Evolutionary conservation across 1,284 basidiomycete species (phyloP).

Genomic region (Tilletia horrida): DNA sequence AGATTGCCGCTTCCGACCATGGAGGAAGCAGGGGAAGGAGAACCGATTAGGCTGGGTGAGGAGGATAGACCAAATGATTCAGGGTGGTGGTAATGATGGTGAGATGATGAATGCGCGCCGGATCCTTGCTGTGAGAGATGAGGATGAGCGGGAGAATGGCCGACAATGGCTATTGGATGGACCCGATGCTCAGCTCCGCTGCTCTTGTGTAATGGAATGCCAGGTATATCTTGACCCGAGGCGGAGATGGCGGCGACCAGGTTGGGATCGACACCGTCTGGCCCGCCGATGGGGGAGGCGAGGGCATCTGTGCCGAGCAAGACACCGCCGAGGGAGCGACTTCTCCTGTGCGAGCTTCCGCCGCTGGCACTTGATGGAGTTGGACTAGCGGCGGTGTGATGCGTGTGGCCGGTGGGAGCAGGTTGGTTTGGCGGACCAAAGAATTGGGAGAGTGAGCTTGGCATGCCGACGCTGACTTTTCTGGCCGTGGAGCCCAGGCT

Average conservation of each 20-base stretch:
- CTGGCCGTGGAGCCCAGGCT: not conserved
- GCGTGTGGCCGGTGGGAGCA: too few relatives aligned
- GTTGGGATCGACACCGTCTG: slow-evolving; percentile 52
- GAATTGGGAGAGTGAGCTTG: not conserved
- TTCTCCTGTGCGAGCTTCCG: slow-evolving; percentile 43
- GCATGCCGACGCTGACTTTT: not conserved
- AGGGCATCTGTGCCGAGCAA: slow-evolving; percentile 33
- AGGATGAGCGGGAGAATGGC: slow-evolving; percentile 22
- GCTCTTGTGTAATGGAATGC: slow-evolving; percentile 15
- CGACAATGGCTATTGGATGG: slow-evolving; percentile 3
- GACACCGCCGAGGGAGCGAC: slow-evolving; percentile 45
- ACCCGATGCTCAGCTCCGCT: slow-evolving; percentile 1
- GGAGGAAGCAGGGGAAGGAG: not conserved
- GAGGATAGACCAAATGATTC: not conserved
- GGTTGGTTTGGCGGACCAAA: not conserved
- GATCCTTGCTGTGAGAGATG: slow-evolving; percentile 21
- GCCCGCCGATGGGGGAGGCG: slow-evolving; percentile 48
- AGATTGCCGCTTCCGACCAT: not conserved
- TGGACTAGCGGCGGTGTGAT: too few relatives aligned
- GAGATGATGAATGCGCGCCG: not conserved
- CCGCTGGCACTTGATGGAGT: too few relatives aligned
- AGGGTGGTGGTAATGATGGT: too few relatives aligned
- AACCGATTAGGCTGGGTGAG: not conserved
- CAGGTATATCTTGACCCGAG: slow-evolving; percentile 35
- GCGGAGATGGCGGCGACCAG: slow-evolving; percentile 50